Conservation (phyloP, 345 rosid genomes). For the Brassica rapa region DNA sequence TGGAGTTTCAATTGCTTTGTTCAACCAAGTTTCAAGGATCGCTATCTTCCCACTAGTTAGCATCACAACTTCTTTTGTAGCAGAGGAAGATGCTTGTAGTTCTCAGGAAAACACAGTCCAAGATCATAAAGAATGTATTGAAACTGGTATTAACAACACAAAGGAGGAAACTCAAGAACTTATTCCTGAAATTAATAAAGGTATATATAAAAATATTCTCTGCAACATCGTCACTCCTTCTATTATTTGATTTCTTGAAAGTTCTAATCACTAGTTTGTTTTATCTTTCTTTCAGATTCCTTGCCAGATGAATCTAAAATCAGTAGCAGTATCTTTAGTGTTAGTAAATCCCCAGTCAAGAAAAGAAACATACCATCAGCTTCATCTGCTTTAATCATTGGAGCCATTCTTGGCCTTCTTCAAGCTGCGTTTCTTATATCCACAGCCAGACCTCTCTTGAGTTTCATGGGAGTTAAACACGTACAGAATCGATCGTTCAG, state of each 20-base stretch:
- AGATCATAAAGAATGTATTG: conserved; percentile 43
- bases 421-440: conserved; percentile 78
- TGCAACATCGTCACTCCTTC: not conserved
- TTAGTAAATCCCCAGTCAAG: conserved; percentile 42
- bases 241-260: not conserved
- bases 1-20: conserved; percentile 90
- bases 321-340: conserved; percentile 39
- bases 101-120: conserved; percentile 27
- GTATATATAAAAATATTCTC: conserved; percentile 9
- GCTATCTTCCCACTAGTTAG: conserved; percentile 96
- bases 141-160: conserved; percentile 37
- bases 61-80: conserved; percentile 93
- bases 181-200: conserved; percentile 52
- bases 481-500: conserved; percentile 46
- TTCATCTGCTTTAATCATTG: conserved; percentile 85
- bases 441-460: conserved; percentile 68
- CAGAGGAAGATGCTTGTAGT: conserved; percentile 80
- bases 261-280: conserved; percentile 3
- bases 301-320: conserved; percentile 33
- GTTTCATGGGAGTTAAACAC: conserved; percentile 82
- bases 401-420: conserved; percentile 78
- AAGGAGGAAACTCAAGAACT: conserved; percentile 54
- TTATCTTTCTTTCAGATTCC: conserved; percentile 8
- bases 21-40: conserved; percentile 91
- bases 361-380: conserved; percentile 87